Percentiles rank a stretch among this genome's conserved stretches.
These are phyloP conservation scores for Rhodamnia rubescens DNA, from an alignment of 345 rosid genomes.

Conservation along the genomic window DNA sequence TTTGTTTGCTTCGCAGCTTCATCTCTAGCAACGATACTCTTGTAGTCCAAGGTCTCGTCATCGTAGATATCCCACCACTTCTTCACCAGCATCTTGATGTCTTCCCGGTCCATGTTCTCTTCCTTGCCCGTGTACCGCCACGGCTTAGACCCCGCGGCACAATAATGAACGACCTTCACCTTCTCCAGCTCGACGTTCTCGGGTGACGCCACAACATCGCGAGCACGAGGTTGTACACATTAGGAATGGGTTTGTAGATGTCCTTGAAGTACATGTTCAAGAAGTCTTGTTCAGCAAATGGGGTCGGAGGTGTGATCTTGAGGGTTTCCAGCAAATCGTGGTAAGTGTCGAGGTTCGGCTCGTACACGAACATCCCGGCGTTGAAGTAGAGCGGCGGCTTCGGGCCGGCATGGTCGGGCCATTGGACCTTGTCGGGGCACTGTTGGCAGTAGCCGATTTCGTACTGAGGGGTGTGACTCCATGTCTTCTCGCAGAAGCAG, in stretches of 20 bases:
- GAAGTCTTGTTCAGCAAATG: constrained; percentile 54
- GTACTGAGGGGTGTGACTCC: constrained; percentile 30
- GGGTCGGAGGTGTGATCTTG: constrained; percentile 26
- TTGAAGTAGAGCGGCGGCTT: constrained; percentile 38
- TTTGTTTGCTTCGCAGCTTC: background rate
- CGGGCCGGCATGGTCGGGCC: constrained; percentile 21
- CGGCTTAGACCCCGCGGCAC: constrained; percentile 45
- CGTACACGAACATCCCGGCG: constrained; percentile 36
- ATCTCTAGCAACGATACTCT: background rate
- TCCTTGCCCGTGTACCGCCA: constrained; percentile 45
- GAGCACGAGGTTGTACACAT: constrained; percentile 26
- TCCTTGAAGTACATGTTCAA: constrained; percentile 38
- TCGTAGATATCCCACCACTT: constrained; percentile 38
- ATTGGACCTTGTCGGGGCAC: constrained; percentile 26
- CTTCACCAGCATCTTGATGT: constrained; percentile 25
- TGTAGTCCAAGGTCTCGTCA: constrained; percentile 29
- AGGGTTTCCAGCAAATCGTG: constrained; percentile 14
- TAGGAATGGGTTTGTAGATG: constrained; percentile 18
- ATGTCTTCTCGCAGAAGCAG: constrained; percentile 44
- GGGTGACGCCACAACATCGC: constrained; percentile 47
- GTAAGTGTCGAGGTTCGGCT: constrained; percentile 30
- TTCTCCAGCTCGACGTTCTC: constrained; percentile 17
- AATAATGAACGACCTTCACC: constrained; percentile 32
- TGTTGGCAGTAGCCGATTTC: constrained; percentile 44
- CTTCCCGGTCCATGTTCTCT: constrained; percentile 32